Evolutionary conservation across 2,329 filamentous ascomycete genomes (phyloP).

Genomic region (Tolypocladium album): DNA sequence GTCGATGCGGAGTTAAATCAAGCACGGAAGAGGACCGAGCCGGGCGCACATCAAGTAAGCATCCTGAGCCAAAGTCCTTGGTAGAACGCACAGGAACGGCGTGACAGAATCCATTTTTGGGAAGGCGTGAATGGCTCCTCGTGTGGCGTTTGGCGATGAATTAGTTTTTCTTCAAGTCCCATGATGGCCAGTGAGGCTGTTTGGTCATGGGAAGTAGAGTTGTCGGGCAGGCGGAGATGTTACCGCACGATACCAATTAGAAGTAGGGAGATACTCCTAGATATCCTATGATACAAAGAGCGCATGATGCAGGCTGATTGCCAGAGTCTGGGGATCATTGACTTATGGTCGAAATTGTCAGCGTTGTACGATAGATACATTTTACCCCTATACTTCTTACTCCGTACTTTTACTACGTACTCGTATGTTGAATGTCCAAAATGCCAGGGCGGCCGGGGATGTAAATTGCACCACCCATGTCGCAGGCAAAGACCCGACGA

Average conservation of each 20-base stretch:
- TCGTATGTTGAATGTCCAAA: no score
- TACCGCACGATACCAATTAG: not conserved
- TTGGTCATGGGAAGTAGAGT: not conserved
- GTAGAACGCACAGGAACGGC: constrained; percentile 4
- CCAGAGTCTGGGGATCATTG: not conserved
- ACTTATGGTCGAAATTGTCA: no score
- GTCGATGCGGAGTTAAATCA: constrained; percentile 24
- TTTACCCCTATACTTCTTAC: no score
- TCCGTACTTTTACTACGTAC: no score
- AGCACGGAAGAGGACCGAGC: constrained; percentile 11
- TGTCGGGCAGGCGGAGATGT: not conserved
- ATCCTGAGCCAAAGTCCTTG: constrained; percentile 12
- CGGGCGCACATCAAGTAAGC: constrained; percentile 3
- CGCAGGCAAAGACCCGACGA: not conserved
- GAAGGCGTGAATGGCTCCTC: no score
- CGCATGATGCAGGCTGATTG: not conserved
- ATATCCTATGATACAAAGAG: not conserved
- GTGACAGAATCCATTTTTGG: not conserved
- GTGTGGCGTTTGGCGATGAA: not conserved
- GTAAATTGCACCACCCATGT: not conserved
- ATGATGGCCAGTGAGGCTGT: not conserved
- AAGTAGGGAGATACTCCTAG: not conserved
- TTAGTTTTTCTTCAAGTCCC: no score
- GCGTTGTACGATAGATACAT: no score
- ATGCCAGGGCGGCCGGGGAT: not conserved